These are phyloP conservation scores for Physcomitrium patens DNA, from an alignment of 225 moss, liverwort and hornwort genomes.

Conservation along the genomic window DNA sequence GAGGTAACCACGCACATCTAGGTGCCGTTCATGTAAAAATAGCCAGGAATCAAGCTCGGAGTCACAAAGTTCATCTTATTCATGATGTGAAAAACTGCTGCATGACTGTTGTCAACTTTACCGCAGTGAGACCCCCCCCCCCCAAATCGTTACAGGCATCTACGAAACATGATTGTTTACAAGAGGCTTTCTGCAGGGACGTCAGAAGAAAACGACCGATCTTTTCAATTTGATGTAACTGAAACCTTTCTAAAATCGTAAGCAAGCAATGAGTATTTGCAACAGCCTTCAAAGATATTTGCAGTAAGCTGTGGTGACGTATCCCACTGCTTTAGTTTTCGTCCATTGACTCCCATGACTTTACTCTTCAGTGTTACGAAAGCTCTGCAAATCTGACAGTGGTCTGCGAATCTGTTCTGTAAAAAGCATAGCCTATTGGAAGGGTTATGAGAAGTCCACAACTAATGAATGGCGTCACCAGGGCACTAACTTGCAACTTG, in stretches of 20 bases:
- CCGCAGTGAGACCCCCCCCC: neutral
- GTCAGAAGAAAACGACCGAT: constrained; percentile 9
- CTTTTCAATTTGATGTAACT: neutral
- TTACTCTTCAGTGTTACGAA: too few species aligned
- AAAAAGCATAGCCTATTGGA: neutral
- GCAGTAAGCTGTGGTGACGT: neutral
- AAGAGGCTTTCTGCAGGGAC: constrained; percentile 17
- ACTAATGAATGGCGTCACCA: neutral
- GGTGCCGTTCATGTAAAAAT: neutral
- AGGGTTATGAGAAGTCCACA: neutral
- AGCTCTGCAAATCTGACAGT: too few species aligned
- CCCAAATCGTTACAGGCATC: neutral
- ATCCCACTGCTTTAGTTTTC: neutral
- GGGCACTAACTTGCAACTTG: constrained; percentile 7
- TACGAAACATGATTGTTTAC: constrained; percentile 2
- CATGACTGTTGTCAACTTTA: neutral
- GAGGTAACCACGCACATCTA: neutral
- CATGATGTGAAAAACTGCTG: neutral
- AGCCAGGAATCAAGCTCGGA: constrained; percentile 22
- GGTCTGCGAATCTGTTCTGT: neutral
- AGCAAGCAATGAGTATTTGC: neutral
- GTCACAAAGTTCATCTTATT: constrained; percentile 1
- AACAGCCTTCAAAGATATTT: neutral
- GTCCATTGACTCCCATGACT: neutral
- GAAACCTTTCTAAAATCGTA: neutral